phyloP scores from a whole-genome alignment of 345 rosid genomes.

The Sonneratia caseolaris region DNA sequence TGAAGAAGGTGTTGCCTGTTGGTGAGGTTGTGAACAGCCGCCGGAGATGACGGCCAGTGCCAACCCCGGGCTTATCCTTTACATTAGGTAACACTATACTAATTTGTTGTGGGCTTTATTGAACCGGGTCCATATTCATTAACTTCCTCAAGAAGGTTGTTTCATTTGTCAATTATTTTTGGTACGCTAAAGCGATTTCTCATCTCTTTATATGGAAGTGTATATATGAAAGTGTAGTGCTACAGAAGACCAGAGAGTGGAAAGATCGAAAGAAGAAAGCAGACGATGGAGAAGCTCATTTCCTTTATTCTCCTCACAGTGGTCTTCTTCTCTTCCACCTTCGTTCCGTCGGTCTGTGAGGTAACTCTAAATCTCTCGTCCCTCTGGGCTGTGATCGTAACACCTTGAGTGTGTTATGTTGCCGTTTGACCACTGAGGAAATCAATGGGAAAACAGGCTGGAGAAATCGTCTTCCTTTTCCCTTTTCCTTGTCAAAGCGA shows the following conservation, averaged over 20 bases:
- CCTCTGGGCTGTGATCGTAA: not conserved
- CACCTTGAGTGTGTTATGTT: not conserved
- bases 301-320: constrained; percentile 6
- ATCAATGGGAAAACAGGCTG: not conserved
- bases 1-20: too few relatives aligned
- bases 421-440: not conserved
- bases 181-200: not conserved
- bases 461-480: not conserved
- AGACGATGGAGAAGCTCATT: not conserved
- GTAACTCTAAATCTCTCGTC: not conserved
- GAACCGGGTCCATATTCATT: not conserved
- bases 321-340: not conserved
- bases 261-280: not conserved
- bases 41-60: constrained; percentile 33
- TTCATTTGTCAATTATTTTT: too few relatives aligned
- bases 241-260: not conserved
- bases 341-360: not conserved
- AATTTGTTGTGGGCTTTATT: too few relatives aligned
- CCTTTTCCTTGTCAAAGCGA: not conserved
- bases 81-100: too few relatives aligned
- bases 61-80: constrained; percentile 40
- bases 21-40: too few relatives aligned
- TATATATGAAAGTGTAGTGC: too few relatives aligned
- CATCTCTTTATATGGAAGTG: too few relatives aligned
- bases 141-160: not conserved